These are phyloP conservation scores for Phanerodontia chrysosporium DNA, from an alignment of 768 basidiomycete species.

Conservation along the genomic window DNA sequence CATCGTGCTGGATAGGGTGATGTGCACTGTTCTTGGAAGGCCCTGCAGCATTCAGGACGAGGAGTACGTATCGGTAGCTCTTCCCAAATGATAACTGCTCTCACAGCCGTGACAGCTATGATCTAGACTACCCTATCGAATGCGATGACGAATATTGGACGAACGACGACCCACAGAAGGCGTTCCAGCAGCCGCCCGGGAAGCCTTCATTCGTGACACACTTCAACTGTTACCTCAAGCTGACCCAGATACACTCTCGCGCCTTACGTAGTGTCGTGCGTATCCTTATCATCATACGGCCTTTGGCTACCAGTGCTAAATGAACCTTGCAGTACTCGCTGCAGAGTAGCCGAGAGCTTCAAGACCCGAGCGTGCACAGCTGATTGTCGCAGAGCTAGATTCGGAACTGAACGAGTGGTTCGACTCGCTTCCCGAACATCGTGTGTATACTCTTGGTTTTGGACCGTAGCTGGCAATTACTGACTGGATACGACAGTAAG, in stretches of 20 bases:
- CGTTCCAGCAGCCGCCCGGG: conserved; percentile 58
- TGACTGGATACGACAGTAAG: conserved; percentile 14
- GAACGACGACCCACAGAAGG: conserved; percentile 42
- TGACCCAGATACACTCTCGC: conserved; percentile 59
- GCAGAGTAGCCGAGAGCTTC: conserved; percentile 33
- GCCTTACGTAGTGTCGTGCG: conserved; percentile 41
- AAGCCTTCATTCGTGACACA: conserved; percentile 52
- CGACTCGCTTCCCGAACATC: conserved; percentile 51
- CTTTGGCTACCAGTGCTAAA: too few species aligned
- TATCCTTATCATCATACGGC: neutral
- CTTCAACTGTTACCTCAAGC: conserved; percentile 51
- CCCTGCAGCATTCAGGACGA: conserved; percentile 69
- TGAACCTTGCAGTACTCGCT: conserved; percentile 38
- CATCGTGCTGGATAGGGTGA: conserved; percentile 38
- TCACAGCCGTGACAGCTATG: conserved; percentile 42
- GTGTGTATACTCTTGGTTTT: conserved; percentile 26
- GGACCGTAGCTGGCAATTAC: neutral
- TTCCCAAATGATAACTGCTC: neutral
- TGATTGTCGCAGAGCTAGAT: conserved; percentile 58
- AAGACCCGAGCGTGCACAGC: conserved; percentile 39
- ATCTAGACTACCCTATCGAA: conserved; percentile 54
- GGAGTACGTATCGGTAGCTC: neutral
- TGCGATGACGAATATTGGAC: conserved; percentile 81
- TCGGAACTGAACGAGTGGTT: conserved; percentile 60
- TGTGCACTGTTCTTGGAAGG: conserved; percentile 54